Evolutionary conservation across 495 filamentous ascomycete genomes (phyloP), one percentile per base, ranked within the genome.

Genomic region (Polyplosphaeria fusca): DNA sequence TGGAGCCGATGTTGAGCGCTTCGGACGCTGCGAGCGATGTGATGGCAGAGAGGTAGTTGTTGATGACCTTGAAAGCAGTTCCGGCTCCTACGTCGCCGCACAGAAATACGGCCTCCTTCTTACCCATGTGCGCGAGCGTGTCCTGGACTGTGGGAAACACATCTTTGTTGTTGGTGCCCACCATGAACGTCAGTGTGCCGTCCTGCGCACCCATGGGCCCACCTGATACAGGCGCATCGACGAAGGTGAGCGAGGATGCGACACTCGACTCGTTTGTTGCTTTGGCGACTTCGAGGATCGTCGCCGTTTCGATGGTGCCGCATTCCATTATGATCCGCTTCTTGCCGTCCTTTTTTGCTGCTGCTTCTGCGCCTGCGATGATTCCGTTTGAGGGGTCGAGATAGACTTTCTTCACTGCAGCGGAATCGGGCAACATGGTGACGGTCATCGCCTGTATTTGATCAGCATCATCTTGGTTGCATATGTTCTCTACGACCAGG

Each of bases 211-310:
- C 66, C 56, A 64, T 61, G 2, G 57, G 56, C 24, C 61, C 61
- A 5, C 61, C 61, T 14, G 61, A 64, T 5, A 64, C 57, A 9
- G 61, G 61, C n/a, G 61, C 55, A 45, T 64, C 61, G 14, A 64
- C 57, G 35, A 64, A 61, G 4, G 47, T 56, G n/a, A 67, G 18
- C 12, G 44, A 35, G 16, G 45, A 13, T 18, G 48, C 25, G 47
- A 79, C 77, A 68, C 83, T 79, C 44, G 71, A 70, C 43, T 77
- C 71, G 64, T 82, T 71, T n/a, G 85, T 86, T 9, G 87, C 87
- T 70, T 90, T 86, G 61, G 83, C 85, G 69, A 85, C 94, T 76
- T 95, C 85, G 60, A 94, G 89, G 37, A 73, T 70, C 68, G 86
- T 86, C 39, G 61, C 88, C 86, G 62, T 64, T 37, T 67, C 64